These are phyloP conservation scores for Gastrolobium villosum DNA, from an alignment of 306 rosid genomes.

Conservation along the genomic window DNA sequence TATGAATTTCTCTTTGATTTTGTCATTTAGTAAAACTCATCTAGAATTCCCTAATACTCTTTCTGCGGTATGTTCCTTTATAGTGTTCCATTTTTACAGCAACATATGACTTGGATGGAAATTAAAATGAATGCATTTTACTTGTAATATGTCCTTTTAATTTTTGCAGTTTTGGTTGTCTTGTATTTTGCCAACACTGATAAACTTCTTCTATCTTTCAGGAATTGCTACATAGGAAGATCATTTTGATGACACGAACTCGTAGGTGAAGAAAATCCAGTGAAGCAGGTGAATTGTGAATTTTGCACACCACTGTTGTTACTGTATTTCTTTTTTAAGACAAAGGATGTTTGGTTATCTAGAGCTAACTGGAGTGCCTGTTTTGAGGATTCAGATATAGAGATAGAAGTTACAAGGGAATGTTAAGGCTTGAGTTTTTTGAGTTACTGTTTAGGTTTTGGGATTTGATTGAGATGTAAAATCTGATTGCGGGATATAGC, in stretches of 20 bases:
- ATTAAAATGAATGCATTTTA: not conserved
- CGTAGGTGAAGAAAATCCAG: constrained; percentile 75
- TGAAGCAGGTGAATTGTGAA: constrained; percentile 89
- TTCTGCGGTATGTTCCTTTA: not conserved
- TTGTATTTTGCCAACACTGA: constrained; percentile 44
- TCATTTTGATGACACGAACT: constrained; percentile 64
- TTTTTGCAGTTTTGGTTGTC: not conserved
- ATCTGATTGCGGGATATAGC: constrained; percentile 99
- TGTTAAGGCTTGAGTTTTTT: constrained; percentile 87
- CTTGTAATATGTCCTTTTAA: constrained; percentile 14
- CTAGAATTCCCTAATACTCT: not conserved
- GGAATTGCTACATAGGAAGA: constrained; percentile 85
- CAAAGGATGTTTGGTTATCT: constrained; percentile 69
- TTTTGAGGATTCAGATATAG: constrained; percentile 84
- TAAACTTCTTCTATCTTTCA: constrained; percentile 53
- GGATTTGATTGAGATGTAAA: constrained; percentile 98
- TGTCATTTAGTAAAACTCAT: not conserved
- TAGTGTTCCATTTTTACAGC: not conserved
- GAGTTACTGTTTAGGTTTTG: constrained; percentile 69
- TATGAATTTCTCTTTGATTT: not conserved
- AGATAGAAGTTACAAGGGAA: constrained; percentile 79
- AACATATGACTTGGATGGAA: constrained; percentile 6
- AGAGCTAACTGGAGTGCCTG: constrained; percentile 82
- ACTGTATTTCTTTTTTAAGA: constrained; percentile 65
- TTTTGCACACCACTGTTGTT: constrained; percentile 71